Evolutionary conservation across 2,329 filamentous ascomycete species (phyloP), one percentile per base, ranked within the genome.

Genomic region (Podosphaera fusca): DNA sequence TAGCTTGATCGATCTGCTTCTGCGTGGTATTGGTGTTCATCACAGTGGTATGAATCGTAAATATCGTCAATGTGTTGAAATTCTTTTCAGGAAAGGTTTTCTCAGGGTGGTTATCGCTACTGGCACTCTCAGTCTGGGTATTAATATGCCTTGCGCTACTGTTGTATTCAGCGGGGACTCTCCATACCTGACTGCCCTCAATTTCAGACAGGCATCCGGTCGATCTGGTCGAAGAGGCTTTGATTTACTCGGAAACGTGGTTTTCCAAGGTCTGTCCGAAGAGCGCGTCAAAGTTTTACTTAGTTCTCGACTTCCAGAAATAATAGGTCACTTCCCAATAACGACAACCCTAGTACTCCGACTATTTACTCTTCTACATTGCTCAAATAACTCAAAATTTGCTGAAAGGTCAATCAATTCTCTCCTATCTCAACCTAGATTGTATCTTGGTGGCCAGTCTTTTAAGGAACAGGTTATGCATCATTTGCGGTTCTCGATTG

Each of bases 91-190:
- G 7, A 82, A 78, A 65, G 82, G 84, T 0, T 88, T 78, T 64
- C 68, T 89, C 46, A 75, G 77, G 6, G 80, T 84, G 0, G 79
- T 89, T 34, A 74, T 89, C 33, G 84, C 85, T 0, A 89, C 85
- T 1, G 85, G 84, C 0, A 88, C 84, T 0, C 73, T 88, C 30
- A 82, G 82, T 1, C 71, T 89, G 4, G 85, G 85, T 71, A 84
- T 90, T 70, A 90, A 87, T 63, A 86, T 87, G 82, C 85, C 85
- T 8, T 89, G 84, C 67, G 86, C 85, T 67, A 90, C 85, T 0
- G 84, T 88, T 0, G 78, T 87, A 1, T 90, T 90, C 66, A 75
- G 74, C 14, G 84, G 83, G 0, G 84, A 89, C 65, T 85, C 81
- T 0, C 73, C 85, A 2, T 87, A 78, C 64, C 70, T 90, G 49